phyloP scores from a whole-genome alignment of 1,284 basidiomycete species.

The Ustilago nuda region DNA sequence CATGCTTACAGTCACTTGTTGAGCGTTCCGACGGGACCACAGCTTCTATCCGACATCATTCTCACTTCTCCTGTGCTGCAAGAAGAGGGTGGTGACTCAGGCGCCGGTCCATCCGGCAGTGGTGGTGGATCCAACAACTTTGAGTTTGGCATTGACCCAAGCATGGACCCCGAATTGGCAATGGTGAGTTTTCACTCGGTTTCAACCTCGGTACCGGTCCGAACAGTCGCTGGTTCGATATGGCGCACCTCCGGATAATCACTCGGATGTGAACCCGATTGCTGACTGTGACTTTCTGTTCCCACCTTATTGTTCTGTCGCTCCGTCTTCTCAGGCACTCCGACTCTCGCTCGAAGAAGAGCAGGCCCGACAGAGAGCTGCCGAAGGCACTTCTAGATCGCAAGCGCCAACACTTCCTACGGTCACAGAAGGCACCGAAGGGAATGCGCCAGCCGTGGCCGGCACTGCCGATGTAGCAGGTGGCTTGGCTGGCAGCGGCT shows the following conservation, averaged over 20 bases:
- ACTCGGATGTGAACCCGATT: constrained; percentile 3
- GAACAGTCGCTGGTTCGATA: not conserved
- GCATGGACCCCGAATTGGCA: constrained; percentile 93
- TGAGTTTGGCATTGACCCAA: constrained; percentile 93
- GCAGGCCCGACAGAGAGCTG: constrained; percentile 78
- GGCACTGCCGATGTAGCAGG: constrained; percentile 24
- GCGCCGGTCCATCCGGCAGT: constrained; percentile 70
- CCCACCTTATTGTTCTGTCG: not conserved
- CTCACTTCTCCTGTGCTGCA: constrained; percentile 84
- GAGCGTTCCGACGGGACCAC: constrained; percentile 79
- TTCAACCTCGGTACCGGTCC: not conserved
- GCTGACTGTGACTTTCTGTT: constrained; percentile 16
- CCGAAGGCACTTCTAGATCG: constrained; percentile 48
- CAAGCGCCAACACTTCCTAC: constrained; percentile 48
- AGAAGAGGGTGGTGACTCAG: constrained; percentile 75
- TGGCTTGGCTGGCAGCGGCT: constrained; percentile 56
- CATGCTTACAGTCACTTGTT: constrained; percentile 75
- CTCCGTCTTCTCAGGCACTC: constrained; percentile 76
- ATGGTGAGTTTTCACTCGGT: constrained; percentile 76
- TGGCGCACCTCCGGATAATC: constrained; percentile 2
- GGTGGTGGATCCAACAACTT: constrained; percentile 71
- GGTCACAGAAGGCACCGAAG: constrained; percentile 47
- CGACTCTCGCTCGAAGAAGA: constrained; percentile 99
- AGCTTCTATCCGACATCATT: constrained; percentile 85
- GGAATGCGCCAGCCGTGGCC: constrained; percentile 19